Evolutionary conservation across 371 early-diverging fungal genomes (phyloP), one percentile per base, ranked within the genome.

Genomic region (Dentiscutata heterogama): DNA sequence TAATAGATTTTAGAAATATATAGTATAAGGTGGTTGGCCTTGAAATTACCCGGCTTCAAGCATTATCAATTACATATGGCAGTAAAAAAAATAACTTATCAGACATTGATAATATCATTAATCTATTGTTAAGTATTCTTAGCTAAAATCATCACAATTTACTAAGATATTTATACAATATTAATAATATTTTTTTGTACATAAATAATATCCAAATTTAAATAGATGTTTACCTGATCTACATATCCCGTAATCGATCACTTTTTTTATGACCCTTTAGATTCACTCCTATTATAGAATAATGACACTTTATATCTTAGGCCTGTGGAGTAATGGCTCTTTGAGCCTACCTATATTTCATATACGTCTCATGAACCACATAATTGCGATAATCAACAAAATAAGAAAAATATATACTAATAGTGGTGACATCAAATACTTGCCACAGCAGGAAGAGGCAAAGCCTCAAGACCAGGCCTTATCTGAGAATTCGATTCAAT

Each of bases 1-100:
- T 74, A 74, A 74, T 56, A 74, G 74, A 74, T 13, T 74, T 74
- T 56, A 25, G 56, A 20, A 74, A 74, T 74, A 74, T 29, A 74
- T 74, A 27, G 74, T 74, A 74, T 27, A 74, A 74, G 27, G 74
- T 25, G 56, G 56, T 54, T 56, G 74, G 74, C 31, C 74, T 74
- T 53, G 31, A 74, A 56, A 74, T 53, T 29, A 31, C 74, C 29
- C 27, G 74, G 31, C 56, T 74, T 74, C 51, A 74, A n/a, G 74
- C 74, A 56, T 6, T 74, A 74, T 74, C 11, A 0, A 74, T 51
- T 46, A 74, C 56, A 18, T 51, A 74, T 4, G 56, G 16, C 14
- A 53, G 74, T 74, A 74, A 74, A 74, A 54, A 74, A 51, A 7
- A 51, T 8, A 20, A 27, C 42, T 39, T 35, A 70, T 35, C 29